Evolutionary conservation across 176 grass and related monocot genomes (phyloP), one percentile per base, ranked within the genome.

Genomic region (Pharus latifolius): DNA sequence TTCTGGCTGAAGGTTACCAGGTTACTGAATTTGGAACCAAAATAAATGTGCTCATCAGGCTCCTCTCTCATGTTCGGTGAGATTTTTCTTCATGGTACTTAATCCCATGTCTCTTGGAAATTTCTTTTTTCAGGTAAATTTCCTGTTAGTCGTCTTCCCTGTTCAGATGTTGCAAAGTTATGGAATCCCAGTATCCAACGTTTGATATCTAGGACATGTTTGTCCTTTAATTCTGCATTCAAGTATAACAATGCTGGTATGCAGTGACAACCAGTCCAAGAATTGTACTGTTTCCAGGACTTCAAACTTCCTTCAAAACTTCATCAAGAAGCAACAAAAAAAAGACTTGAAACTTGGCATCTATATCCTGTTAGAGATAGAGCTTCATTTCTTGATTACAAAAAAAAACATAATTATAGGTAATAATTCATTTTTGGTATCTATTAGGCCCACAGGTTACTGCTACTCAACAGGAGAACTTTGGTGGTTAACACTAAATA

Each of bases 391-490:
- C 11, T 17, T 12, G 23, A 12, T 53, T 34, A 7, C 62, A 57
- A 55, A 49, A 2, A 35, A 35, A 13, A 57, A 80, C 40, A n/a
- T 26, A 24, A 25, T 24, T 34, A 47, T 61, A 74, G 76, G 48
- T 75, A 49, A 49, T 54, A 45, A 69, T 35, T 85, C 44, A n/a
- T 45, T 74, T 61, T 74, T 48, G 54, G 46, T 63, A 69, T 63
- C 76, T 80, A 6, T 13, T 47, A 63, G 76, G 48, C 47, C 40
- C 63, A 76, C 63, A 56, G n/a, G 26, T 44, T 63, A 16, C 70
- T 85, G 63, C 5, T 85, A 55, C 60, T 17, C 25, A 41, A 80
- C 40, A 80, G 77, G 56, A 42, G 24, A 57, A n/a, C 42, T 28
- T 18, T 75, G 72, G 41, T 76, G 6, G 56, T 63, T 76, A 76